Base-by-base conservation (phyloP, 768 basidiomycete species). In the Terana coerulea region DNA sequence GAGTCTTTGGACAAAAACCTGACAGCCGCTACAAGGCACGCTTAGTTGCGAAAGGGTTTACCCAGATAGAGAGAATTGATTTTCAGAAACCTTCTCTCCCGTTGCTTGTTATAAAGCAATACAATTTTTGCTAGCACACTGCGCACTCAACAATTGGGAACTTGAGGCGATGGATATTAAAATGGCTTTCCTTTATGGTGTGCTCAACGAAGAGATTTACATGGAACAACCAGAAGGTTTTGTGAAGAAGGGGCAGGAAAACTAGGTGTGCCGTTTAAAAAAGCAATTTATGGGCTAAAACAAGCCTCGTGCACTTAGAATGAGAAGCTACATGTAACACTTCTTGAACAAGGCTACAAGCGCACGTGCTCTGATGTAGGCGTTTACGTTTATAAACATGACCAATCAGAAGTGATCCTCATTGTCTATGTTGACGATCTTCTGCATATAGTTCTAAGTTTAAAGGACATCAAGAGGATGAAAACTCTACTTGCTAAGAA, bases 241-340 rank as follows among this genome's bases (percentile, higher is more conserved):
- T 45, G 34, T 9, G 7, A 49, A 29, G 1, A 29, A n/a, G 12
- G 59, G 57, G 28, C 40, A 57, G 41, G 54, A 60, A 17, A 31
- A 57, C 21, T 41, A 56, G 48, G 64, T 67, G 5, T 55, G 48
- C 30, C 41, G 51, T 14, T 60, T 72, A 21, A 15, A 12, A 62
- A 66, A 33, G 59, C 66, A 1, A 51, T 73, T 1, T 72, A 72
- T 56, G 72, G 72, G 0, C 61, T 72, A 9, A 66, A 69, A 33
- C 70, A 71, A 49, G 64, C 64, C 6, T 61, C 61, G 2, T 51
- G 56, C 4, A 31, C 52, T 21, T 72, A 71, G 71, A 56, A 64
- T 25, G 26, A 54, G 24, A 58, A 34, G 15, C 54, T 65, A 1
- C 19, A 50, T 26, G 14, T 36, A 21, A 30, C 47, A 24, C 14